Evolutionary conservation across 2,329 filamentous ascomycete species (phyloP).

Genomic region (Claviceps pusilla): DNA sequence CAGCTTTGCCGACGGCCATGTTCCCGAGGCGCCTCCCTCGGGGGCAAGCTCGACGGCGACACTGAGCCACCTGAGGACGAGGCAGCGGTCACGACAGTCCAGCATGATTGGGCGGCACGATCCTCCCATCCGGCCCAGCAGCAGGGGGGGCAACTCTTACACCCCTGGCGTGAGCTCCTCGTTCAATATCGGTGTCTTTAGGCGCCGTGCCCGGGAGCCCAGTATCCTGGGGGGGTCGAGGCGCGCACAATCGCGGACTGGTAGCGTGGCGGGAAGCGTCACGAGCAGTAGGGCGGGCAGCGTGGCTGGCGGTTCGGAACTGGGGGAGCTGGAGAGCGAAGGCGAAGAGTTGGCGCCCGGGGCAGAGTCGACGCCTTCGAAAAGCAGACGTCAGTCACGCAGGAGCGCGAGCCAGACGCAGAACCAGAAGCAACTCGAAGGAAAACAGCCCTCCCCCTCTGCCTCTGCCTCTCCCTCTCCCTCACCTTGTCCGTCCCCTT

Average conservation of each 20-base stretch:
- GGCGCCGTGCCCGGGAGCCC: slow-evolving; percentile 41
- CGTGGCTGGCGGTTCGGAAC: slow-evolving; percentile 18
- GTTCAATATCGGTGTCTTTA: slow-evolving; percentile 43
- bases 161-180: slow-evolving; percentile 34
- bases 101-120: slow-evolving; percentile 37
- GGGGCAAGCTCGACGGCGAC: slow-evolving; percentile 32
- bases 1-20: slow-evolving; percentile 26
- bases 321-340: slow-evolving; percentile 22
- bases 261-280: slow-evolving; percentile 2
- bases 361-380: slow-evolving; percentile 53
- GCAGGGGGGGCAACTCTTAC: slow-evolving; percentile 31
- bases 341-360: slow-evolving; percentile 40
- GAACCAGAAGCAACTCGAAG: slow-evolving; percentile 4
- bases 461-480: neutral
- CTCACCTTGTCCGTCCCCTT: neutral
- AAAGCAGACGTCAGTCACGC: slow-evolving; percentile 25
- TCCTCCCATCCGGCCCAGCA: slow-evolving; percentile 37
- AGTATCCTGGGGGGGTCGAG: slow-evolving; percentile 44
- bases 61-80: slow-evolving; percentile 27
- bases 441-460: slow-evolving; percentile 8
- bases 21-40: slow-evolving; percentile 21
- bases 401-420: slow-evolving; percentile 12
- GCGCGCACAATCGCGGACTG: slow-evolving; percentile 22
- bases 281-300: slow-evolving; percentile 9
- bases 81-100: slow-evolving; percentile 30